Evolutionary conservation across 169 alveolate genomes (phyloP), one percentile per base, ranked within the genome.

Genomic region (Eimeria falciformis): DNA sequence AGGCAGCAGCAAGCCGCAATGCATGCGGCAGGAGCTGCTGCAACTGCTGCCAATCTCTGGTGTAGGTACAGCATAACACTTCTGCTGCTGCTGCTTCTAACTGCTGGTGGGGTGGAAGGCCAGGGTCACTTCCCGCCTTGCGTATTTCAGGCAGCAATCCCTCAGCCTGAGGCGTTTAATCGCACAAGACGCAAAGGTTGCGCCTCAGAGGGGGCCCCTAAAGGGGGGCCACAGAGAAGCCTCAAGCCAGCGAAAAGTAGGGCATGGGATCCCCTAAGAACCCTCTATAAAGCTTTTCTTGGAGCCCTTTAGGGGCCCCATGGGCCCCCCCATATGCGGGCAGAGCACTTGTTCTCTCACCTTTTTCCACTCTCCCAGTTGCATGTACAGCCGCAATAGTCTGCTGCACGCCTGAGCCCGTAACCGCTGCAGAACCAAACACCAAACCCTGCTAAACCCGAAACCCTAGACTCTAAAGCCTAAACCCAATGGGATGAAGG

Each of bases 21-120:
- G 87, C 87, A 55, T 78, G 87, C 11, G 87, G 87, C 33, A 78
- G 66, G 69, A 78, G 69, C 69, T 78, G 87, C 50, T 78, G 87
- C 53, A 78, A 69, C 71, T 25, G 68, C 50, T 45, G 40, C 87
- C 87, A 78, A 56, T 78, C 71, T 50, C 69, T 45, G n/a, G 37
- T 46, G 87, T 78, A 78, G 12, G 87, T 78, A n/a, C 50, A 78
- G 71, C 87, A 78, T 23, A 78, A 69, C 12, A 50, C 87, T 46
- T 78, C 87, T 5, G 46, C 87, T 78, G 87, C 87, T 78, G 87
- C 87, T 78, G 87, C 87, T 50, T 78, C 87, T 23, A 78, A 69
- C 53, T 78, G 87, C 71, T 78, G 87, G 62, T 78, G 87, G 37
- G 40, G 87, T 12, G 87, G 87, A 45, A 78, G 27, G 5, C 69